Base-by-base conservation (phyloP, 1,284 basidiomycete species). In the Ceratobasidium sp. region DNA sequence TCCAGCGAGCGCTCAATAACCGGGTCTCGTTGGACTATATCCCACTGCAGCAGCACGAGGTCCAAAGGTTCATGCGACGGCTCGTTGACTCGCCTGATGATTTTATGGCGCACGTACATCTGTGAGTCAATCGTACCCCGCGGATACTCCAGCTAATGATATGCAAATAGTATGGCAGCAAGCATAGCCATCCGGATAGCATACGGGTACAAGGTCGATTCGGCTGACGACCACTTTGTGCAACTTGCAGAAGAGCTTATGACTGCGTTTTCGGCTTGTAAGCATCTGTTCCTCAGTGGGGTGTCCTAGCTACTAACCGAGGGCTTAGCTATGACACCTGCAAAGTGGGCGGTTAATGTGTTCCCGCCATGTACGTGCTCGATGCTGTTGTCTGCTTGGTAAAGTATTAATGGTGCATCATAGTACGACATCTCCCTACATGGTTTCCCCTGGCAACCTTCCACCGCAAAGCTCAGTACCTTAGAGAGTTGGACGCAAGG, bases 131-230 rank as follows among this genome's bases (percentile, higher is more conserved):
- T 48, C n/a, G n/a, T n/a, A n/a, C n/a, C n/a, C n/a, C n/a, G n/a
- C n/a, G n/a, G 46, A n/a, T 19, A 2, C 29, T 54, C 46, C 9
- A 11, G 11, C 11, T 11, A 39, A 39, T 8, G 9, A 39, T 8
- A 1, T 8, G n/a, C 6, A 39, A 39, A 39, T 1, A 54, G 27
- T 22, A 1, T 56, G 31, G 54, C 54, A 14, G 13, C 54, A 31
- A 58, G 54, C 5, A 34, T 58, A 24, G 39, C 59, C 19, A 14
- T 62, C 16, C 16, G 62, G 1, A 31, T 64, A 14, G 43, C 46
- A 43, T 64, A 64, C 29, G 62, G 62, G 5, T 64, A 64, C 62
- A 49, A 48, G 9, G 62, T 27, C 43, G 43, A 64, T 7, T 64
- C 62, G 22, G 16, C 14, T 22, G n/a, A 64, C 1, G 62, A 64